These are phyloP conservation scores for Sclerotinia minor DNA, from an alignment of 2,329 filamentous ascomycete species.

Conservation along the genomic window DNA sequence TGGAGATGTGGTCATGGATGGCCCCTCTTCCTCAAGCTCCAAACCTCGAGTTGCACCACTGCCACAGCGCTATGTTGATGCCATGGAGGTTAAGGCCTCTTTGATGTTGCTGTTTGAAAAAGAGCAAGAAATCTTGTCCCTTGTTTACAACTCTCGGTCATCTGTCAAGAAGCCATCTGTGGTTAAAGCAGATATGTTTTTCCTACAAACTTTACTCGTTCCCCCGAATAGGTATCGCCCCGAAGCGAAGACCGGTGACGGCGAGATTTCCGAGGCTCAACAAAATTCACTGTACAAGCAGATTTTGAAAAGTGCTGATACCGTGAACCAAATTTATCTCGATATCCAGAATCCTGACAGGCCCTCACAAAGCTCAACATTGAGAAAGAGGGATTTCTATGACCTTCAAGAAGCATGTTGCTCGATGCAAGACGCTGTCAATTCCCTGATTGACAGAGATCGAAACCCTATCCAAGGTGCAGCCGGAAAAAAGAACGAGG, in stretches of 20 bases:
- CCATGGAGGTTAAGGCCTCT: slow-evolving; percentile 79
- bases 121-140: slow-evolving; percentile 77
- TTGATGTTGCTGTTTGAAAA: slow-evolving; percentile 80
- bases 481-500: slow-evolving; percentile 76
- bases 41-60: slow-evolving; percentile 45
- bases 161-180: slow-evolving; percentile 55
- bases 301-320: slow-evolving; percentile 74
- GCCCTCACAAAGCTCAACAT: slow-evolving; percentile 28
- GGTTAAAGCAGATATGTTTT: slow-evolving; percentile 88
- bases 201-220: slow-evolving; percentile 80
- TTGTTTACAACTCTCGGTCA: slow-evolving; percentile 78
- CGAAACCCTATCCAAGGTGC: slow-evolving; percentile 79
- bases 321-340: slow-evolving; percentile 71
- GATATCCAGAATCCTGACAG: slow-evolving; percentile 52
- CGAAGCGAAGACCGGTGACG: slow-evolving; percentile 76
- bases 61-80: slow-evolving; percentile 73
- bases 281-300: slow-evolving; percentile 86
- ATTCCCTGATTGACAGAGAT: slow-evolving; percentile 87
- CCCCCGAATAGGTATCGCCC: slow-evolving; percentile 91
- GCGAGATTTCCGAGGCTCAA: slow-evolving; percentile 81
- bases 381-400: slow-evolving; percentile 62
- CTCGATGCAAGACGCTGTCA: slow-evolving; percentile 83
- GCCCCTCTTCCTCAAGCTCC: slow-evolving; percentile 40
- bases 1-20: slow-evolving; percentile 58
- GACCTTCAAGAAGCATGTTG: slow-evolving; percentile 82